Percentiles rank a stretch among this genome's conserved stretches.
phyloP scores from a whole-genome alignment of 768 basidiomycete genomes.

The Collybiopsis confluens region DNA sequence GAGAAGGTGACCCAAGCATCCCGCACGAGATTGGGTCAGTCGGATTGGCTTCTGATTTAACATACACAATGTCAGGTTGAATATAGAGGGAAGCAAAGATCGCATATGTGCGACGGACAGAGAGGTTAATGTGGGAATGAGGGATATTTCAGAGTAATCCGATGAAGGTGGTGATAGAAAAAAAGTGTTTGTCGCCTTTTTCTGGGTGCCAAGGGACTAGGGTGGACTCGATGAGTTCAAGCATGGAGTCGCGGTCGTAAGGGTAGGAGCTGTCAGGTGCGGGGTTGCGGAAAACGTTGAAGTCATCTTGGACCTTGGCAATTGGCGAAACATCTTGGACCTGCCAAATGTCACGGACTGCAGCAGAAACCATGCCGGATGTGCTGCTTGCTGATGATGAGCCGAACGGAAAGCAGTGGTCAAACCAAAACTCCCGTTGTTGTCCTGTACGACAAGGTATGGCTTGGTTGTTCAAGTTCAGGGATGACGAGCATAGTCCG shows the following conservation, averaged over 20 bases:
- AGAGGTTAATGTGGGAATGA: conserved; percentile 13
- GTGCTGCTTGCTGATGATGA: conserved; percentile 2
- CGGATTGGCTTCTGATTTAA: too few relatives aligned
- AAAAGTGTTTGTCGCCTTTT: conserved; percentile 19
- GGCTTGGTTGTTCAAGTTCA: conserved; percentile 12
- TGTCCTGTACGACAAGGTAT: conserved; percentile 8
- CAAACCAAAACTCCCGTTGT: neutral
- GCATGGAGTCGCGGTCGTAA: conserved; percentile 4
- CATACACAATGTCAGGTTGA: too few relatives aligned
- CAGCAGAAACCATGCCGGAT: conserved; percentile 7
- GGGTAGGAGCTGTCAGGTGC: neutral
- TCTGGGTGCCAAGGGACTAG: conserved; percentile 20
- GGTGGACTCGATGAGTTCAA: conserved; percentile 11
- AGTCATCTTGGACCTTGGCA: conserved; percentile 30
- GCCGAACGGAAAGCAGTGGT: conserved; percentile 12
- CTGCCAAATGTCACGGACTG: conserved; percentile 11
- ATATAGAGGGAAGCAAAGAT: neutral
- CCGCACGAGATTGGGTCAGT: too few relatives aligned
- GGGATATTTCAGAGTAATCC: conserved; percentile 26
- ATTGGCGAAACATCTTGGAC: neutral
- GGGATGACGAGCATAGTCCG: neutral
- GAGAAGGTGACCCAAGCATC: neutral
- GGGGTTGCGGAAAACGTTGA: conserved; percentile 17
- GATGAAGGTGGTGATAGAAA: conserved; percentile 15
- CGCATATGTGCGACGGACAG: conserved; percentile 9